A percentile compares a stretch with the other conserved stretches of the same genome.
Evolutionary conservation across 805 yeast species (phyloP).

Genomic region (Metschnikowia orientalis): DNA sequence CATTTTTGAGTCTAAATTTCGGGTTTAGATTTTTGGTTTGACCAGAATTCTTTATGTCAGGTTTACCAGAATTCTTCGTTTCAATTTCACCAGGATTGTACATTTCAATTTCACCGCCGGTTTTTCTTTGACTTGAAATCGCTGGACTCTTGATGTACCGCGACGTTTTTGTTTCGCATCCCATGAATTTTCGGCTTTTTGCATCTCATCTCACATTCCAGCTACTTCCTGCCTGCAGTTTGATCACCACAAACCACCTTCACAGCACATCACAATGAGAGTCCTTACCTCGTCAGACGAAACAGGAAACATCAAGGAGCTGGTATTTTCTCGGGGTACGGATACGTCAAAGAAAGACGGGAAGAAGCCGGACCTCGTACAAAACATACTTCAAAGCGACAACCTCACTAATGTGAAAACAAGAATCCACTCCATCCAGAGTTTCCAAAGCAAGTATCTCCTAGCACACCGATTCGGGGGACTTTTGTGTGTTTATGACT

Average conservation of each 20-base stretch:
- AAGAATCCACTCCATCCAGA: slow-evolving; percentile 32
- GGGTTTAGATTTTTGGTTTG: too few relatives aligned
- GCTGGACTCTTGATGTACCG: too few relatives aligned
- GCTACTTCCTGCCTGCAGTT: background rate
- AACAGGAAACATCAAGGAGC: slow-evolving; percentile 60
- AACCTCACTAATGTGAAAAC: slow-evolving; percentile 25
- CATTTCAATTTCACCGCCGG: too few relatives aligned
- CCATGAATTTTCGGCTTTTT: background rate
- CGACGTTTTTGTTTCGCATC: background rate
- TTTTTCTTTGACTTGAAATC: too few relatives aligned
- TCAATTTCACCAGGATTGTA: too few relatives aligned
- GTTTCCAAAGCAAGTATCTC: slow-evolving; percentile 31
- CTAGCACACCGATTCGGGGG: slow-evolving; percentile 45
- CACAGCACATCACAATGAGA: slow-evolving; percentile 38
- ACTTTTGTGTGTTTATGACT: slow-evolving; percentile 35
- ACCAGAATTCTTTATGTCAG: too few relatives aligned
- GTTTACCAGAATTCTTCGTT: too few relatives aligned
- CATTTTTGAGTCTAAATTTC: too few relatives aligned
- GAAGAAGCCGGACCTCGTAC: slow-evolving; percentile 56
- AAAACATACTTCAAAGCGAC: slow-evolving; percentile 34
- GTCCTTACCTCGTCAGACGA: slow-evolving; percentile 62
- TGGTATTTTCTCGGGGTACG: slow-evolving; percentile 61
- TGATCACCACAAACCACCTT: background rate
- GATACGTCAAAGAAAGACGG: slow-evolving; percentile 75
- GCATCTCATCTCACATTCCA: slow-evolving; percentile 5